phyloP scores from a whole-genome alignment of 352 stramenopile species.

The Phytophthora boehmeriae region DNA sequence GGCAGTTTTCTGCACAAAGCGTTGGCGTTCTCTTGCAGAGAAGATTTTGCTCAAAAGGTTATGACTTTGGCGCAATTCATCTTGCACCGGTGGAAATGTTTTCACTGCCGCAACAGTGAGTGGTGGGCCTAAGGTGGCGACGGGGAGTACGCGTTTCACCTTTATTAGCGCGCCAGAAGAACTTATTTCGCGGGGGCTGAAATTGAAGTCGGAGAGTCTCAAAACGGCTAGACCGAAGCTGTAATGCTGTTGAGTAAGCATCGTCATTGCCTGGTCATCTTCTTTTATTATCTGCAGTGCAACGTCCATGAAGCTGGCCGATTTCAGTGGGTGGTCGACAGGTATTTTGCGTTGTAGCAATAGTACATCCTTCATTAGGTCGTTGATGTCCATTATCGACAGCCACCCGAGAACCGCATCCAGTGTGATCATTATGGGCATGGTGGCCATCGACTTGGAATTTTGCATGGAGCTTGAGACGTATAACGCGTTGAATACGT shows the following conservation, averaged over 20 bases:
- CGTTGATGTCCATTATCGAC: constrained; percentile 25
- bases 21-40: constrained; percentile 4
- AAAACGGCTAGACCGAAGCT: constrained; percentile 4
- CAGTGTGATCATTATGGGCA: constrained; percentile 26
- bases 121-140: neutral
- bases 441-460: constrained; percentile 26
- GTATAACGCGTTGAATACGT: constrained; percentile 50
- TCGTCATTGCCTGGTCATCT: neutral
- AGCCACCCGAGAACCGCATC: constrained; percentile 33
- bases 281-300: constrained; percentile 14
- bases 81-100: neutral
- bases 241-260: neutral
- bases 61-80: neutral
- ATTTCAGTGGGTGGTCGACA: neutral
- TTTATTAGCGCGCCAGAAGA: neutral
- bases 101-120: constrained; percentile 13
- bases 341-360: constrained; percentile 15
- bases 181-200: neutral
- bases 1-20: constrained; percentile 18
- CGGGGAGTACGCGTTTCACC: neutral
- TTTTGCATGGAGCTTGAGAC: constrained; percentile 45
- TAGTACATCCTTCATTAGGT: constrained; percentile 6
- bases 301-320: constrained; percentile 12
- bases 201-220: neutral
- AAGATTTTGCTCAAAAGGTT: constrained; percentile 4